Evolutionary conservation across 306 rosid genomes (phyloP), one percentile per base, ranked within the genome.

Genomic region (Quercus aquifolioides): DNA sequence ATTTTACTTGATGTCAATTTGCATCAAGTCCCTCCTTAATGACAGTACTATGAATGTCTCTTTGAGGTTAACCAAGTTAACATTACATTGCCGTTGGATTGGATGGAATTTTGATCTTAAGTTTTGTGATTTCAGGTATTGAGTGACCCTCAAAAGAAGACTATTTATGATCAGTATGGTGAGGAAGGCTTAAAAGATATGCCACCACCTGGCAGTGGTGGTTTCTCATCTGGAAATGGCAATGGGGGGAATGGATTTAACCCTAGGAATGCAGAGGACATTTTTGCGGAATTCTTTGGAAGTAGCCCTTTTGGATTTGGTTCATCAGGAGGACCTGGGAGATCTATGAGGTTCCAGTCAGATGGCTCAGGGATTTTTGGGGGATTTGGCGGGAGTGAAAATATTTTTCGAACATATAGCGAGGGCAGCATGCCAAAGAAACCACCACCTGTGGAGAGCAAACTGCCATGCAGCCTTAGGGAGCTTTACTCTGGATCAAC

Each of bases 261-360:
- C 80, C 97, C 99, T 0, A 84, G 97, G 80, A 90, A 87, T 78
- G 99, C 98, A 56, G 97, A 93, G 91, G 99, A 96, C 68, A 96
- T 96, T 2, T 96, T 96, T 84, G 94, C 97, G 49, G 99, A 96
- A 74, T 96, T 96, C 86, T 96, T 95, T 84, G 99, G 96, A 59
- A 91, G 90, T 71, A 96, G 92, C 78, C 99, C 99, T 56, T 93
- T 93, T 20, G 92, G 94, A 71, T 95, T 91, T 81, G 91, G 96
- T 28, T 89, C 96, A 75, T 86, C 94, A 10, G 91, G 96, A 10
- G 91, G 96, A 55, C 84, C 85, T 25, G 98, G 92, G n/a, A 91
- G 86, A 65, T 91, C 99, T 15, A 81, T 4, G 86, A 93, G 97
- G 74, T 93, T 86, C 41, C 84, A 82, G 0, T 88, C 99, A 4